Base-by-base conservation (phyloP, 257 asterid species). In the Thymus mandschuricus region DNA sequence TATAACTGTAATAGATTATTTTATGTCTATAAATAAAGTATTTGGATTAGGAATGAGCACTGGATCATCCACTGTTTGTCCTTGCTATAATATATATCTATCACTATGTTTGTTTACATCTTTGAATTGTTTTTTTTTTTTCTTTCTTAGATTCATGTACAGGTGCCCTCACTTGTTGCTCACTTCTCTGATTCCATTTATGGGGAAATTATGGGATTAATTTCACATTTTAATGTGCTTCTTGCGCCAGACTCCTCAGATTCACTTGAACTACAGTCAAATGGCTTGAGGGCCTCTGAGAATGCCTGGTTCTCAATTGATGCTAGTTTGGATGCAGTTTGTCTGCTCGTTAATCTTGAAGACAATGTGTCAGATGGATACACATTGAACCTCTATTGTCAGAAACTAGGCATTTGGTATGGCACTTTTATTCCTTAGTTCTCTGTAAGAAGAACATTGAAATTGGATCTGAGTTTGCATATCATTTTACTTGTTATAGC, bases 161-260 rank as follows among this genome's bases (percentile, higher is more conserved):
- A 76, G 76, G 85, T 88, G 60, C 84, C 96, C 55, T 81, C 97
- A 43, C 71, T 91, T 69, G 55, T 66, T 79, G 83, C 77, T 77
- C 91, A 82, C 86, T 85, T 88, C 81, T 94, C 99, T 67, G 83
- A 88, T 65, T 78, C 82, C 35, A 73, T 86, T 45, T 85, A 81
- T 75, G 74, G 76, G 69, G 86, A 82, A 75, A 56, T 91, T 79
- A 43, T 85, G 76, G 91, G 85, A 60, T 72, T 88, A 55, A 58
- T 84, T 61, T 70, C 76, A 62, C 83, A 78, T 81, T 80, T 80
- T 50, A 70, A 69, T 59, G 45, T 65, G 66, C 80, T 86, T 76
- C 79, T 80, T 77, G 80, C 78, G 49, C 69, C 83, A 73, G 86
- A 78, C 83, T 68, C 85, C 61, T 28, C 75, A 41, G 67, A 63